Conservation (phyloP, 768 basidiomycete species). For the Tylopilus plumbeoviolaceoides region DNA sequence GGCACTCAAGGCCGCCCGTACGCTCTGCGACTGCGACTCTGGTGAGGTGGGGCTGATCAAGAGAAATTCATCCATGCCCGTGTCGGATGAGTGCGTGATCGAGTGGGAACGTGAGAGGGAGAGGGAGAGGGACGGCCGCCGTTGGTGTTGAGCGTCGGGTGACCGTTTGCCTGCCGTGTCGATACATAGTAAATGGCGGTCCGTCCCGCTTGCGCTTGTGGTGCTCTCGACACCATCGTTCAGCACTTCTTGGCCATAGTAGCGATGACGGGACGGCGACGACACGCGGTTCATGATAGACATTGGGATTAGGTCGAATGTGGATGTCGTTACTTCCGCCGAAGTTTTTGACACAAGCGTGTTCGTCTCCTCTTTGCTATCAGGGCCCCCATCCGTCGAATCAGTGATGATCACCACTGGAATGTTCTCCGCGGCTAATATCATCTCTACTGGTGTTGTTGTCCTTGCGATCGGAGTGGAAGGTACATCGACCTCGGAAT, state of each 20-base stretch:
- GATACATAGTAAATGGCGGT: neutral
- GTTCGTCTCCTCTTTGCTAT: constrained; percentile 1
- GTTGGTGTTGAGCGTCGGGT: neutral
- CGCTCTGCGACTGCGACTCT: neutral
- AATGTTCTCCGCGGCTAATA: constrained; percentile 3
- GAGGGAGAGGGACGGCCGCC: constrained; percentile 13
- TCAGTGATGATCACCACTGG: constrained; percentile 20
- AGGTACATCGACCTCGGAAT: neutral
- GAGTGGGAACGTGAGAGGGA: constrained; percentile 15
- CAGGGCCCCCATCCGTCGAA: constrained; percentile 1
- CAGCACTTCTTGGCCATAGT: constrained; percentile 15
- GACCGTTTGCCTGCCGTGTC: neutral
- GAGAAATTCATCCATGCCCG: constrained; percentile 23
- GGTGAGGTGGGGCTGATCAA: constrained; percentile 10
- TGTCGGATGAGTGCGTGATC: constrained; percentile 10
- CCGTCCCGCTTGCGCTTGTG: neutral
- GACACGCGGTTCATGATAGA: constrained; percentile 16
- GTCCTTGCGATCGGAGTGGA: neutral
- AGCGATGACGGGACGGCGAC: constrained; percentile 17
- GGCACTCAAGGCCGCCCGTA: constrained; percentile 1
- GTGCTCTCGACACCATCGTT: neutral
- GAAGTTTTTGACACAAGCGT: constrained; percentile 6
- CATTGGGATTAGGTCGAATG: constrained; percentile 11
- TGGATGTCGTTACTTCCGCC: neutral
- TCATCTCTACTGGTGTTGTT: neutral